phyloP scores from a whole-genome alignment of 768 basidiomycete species.

The Suillus tomentosus region DNA sequence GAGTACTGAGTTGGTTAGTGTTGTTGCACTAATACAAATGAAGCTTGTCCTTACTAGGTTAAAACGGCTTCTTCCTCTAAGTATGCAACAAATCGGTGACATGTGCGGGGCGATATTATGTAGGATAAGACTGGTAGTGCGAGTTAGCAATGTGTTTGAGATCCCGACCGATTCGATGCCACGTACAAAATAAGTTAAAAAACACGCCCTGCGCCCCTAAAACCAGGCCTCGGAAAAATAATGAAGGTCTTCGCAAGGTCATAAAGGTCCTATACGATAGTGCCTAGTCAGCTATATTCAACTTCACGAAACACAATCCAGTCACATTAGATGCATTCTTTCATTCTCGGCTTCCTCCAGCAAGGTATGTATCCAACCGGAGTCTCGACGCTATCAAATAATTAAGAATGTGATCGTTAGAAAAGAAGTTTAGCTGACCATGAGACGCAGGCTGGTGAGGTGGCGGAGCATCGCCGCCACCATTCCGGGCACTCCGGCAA shows the following conservation, averaged over 20 bases:
- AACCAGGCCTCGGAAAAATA: slow-evolving; percentile 79
- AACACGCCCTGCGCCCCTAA: slow-evolving; percentile 92
- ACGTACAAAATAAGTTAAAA: slow-evolving; percentile 84
- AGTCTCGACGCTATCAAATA: slow-evolving; percentile 46
- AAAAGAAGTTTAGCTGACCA: slow-evolving; percentile 52
- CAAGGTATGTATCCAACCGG: slow-evolving; percentile 88
- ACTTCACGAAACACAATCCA: slow-evolving; percentile 13
- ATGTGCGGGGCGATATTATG: slow-evolving; percentile 69
- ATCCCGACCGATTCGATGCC: not conserved
- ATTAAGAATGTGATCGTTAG: slow-evolving; percentile 12
- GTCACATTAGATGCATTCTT: slow-evolving; percentile 90
- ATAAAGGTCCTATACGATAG: slow-evolving; percentile 79
- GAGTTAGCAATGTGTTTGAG: slow-evolving; percentile 20
- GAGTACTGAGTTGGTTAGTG: slow-evolving; percentile 53
- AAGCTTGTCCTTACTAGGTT: slow-evolving; percentile 68
- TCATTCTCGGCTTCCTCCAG: slow-evolving; percentile 97
- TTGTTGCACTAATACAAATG: slow-evolving; percentile 19
- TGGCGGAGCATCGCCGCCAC: slow-evolving; percentile 89
- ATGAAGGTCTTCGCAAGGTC: slow-evolving; percentile 80
- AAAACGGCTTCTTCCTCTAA: slow-evolving; percentile 94
- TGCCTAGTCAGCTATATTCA: slow-evolving; percentile 14
- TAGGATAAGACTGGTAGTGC: slow-evolving; percentile 66
- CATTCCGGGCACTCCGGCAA: slow-evolving; percentile 97
- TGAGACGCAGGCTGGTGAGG: slow-evolving; percentile 81
- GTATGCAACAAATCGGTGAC: slow-evolving; percentile 90